Conservation (phyloP, 1,284 basidiomycete species). For the Cutaneotrichosporon cyanovorans region DNA sequence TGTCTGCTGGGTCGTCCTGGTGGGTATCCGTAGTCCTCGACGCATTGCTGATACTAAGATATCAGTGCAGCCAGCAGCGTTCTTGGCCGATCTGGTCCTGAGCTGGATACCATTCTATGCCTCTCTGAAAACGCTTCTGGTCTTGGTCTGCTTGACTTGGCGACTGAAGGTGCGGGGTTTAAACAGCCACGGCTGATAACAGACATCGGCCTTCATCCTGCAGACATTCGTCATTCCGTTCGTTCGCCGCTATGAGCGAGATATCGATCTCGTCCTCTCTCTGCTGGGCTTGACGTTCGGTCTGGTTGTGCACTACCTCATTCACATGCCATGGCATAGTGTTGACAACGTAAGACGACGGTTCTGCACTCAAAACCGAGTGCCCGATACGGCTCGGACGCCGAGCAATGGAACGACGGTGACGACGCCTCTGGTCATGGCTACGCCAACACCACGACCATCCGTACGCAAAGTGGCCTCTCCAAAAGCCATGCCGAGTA, state of each 20-base stretch:
- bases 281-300: conserved; percentile 19
- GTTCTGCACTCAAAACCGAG: no score
- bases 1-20: conserved; percentile 31
- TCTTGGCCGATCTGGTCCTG: conserved; percentile 15
- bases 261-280: conserved; percentile 32
- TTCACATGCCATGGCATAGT: conserved; percentile 6
- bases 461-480: no score
- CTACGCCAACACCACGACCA: no score
- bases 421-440: no score
- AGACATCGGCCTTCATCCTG: conserved; percentile 26
- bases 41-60: conserved; percentile 7
- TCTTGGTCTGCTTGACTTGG: conserved; percentile 17
- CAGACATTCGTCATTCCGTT: conserved; percentile 17
- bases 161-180: conserved; percentile 21
- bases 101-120: conserved; percentile 37
- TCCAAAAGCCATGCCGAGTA: no score
- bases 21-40: conserved; percentile 8
- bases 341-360: no score
- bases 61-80: conserved; percentile 8
- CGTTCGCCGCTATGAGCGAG: conserved; percentile 26
- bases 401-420: no score
- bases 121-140: conserved; percentile 20
- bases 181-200: background rate
- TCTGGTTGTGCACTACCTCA: conserved; percentile 17
- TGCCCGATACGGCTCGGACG: no score